These are phyloP conservation scores for Cladosporium sp. DNA, from an alignment of 2,329 filamentous ascomycete species.

Conservation along the genomic window DNA sequence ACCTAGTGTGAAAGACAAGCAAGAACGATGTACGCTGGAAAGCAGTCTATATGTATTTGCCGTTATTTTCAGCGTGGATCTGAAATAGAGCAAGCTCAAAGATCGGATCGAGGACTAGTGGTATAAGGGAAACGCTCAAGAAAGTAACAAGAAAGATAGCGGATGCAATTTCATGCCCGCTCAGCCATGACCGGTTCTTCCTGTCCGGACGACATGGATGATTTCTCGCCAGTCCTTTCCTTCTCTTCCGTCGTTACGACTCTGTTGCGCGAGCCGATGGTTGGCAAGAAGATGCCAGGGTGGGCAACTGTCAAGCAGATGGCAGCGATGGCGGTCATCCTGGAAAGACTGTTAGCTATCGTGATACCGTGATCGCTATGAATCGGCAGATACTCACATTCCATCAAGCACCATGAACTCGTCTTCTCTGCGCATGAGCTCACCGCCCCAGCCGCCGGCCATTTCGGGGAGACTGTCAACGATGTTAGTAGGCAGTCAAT, in stretches of 20 bases:
- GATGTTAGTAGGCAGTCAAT: slow-evolving; percentile 17
- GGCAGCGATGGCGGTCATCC: slow-evolving; percentile 48
- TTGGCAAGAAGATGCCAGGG: slow-evolving; percentile 47
- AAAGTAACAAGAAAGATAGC: background rate
- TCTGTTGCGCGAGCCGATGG: slow-evolving; percentile 12
- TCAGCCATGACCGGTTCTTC: slow-evolving; percentile 7
- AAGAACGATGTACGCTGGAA: background rate
- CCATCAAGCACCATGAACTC: slow-evolving; percentile 52
- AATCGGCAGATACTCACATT: slow-evolving; percentile 3
- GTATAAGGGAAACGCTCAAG: background rate
- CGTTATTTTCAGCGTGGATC: background rate
- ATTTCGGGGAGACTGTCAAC: slow-evolving; percentile 48
- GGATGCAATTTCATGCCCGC: background rate
- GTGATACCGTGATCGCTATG: too few species aligned
- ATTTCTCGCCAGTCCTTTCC: background rate
- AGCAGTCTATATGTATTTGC: background rate
- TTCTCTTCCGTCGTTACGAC: background rate
- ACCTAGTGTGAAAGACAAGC: background rate
- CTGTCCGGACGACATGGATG: slow-evolving; percentile 14
- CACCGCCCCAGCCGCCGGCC: slow-evolving; percentile 52
- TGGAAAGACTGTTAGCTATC: slow-evolving; percentile 23
- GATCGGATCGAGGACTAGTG: background rate
- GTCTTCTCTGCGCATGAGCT: slow-evolving; percentile 48
- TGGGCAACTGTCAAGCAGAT: slow-evolving; percentile 46
- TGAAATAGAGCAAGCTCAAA: background rate